Conservation (phyloP, 345 rosid species). For the Carallia brachiata region DNA sequence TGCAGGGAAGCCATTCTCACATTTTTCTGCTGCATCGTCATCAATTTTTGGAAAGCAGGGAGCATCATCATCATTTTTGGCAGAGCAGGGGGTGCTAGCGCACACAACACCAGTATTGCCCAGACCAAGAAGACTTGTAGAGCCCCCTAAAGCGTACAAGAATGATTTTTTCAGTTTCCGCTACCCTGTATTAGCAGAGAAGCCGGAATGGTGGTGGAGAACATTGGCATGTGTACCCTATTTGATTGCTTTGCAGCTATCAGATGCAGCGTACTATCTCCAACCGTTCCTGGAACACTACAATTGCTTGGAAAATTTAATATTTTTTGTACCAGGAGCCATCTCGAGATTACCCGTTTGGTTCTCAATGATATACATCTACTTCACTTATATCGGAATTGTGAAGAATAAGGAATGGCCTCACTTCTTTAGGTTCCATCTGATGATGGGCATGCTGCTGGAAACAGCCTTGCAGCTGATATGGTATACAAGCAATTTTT, state of each 20-base stretch:
- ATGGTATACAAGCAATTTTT: conserved; percentile 65
- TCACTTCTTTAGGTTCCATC: conserved; percentile 78
- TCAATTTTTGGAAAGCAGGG: conserved; percentile 16
- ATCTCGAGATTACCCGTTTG: conserved; percentile 62
- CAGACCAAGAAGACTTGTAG: background rate
- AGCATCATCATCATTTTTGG: conserved; percentile 12
- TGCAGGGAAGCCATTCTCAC: conserved; percentile 17
- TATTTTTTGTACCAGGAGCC: conserved; percentile 71
- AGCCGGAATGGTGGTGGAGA: conserved; percentile 89
- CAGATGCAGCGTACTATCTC: conserved; percentile 60
- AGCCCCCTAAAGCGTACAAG: conserved; percentile 27
- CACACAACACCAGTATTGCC: background rate
- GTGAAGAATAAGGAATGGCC: conserved; percentile 72
- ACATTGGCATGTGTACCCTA: conserved; percentile 72
- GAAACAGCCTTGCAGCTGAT: conserved; percentile 66
- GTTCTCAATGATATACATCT: conserved; percentile 71
- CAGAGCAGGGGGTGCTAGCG: conserved; percentile 1
- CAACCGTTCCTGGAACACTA: conserved; percentile 62
- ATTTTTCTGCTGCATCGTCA: conserved; percentile 2
- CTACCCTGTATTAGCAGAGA: conserved; percentile 43
- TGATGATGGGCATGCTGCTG: conserved; percentile 86
- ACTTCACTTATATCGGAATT: conserved; percentile 46
- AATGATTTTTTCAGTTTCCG: conserved; percentile 43
- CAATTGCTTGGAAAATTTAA: conserved; percentile 46
- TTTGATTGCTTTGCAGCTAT: conserved; percentile 69